These are phyloP conservation scores for Trichosporon faecale DNA, from an alignment of 1,284 basidiomycete genomes.

Conservation along the genomic window DNA sequence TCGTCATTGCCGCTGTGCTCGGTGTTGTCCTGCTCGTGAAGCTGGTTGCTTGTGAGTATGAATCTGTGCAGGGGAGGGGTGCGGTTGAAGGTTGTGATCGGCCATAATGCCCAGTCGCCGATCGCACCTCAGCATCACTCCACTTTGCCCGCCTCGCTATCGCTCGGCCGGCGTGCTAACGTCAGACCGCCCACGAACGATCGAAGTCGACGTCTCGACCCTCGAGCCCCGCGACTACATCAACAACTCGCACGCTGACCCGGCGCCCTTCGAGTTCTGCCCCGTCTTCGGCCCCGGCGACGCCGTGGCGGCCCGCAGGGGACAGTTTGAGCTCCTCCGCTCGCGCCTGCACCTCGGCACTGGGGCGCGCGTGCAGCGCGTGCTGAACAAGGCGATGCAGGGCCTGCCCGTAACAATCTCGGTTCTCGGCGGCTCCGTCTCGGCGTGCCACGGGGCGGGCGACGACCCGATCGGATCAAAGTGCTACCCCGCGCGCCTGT, in stretches of 20 bases:
- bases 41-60: conserved; percentile 38
- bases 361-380: conserved; percentile 74
- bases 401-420: conserved; percentile 87
- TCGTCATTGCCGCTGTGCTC: conserved; percentile 32
- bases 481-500: conserved; percentile 87
- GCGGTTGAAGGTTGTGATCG: no score
- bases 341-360: conserved; percentile 76
- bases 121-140: no score
- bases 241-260: conserved; percentile 55
- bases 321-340: conserved; percentile 69
- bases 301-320: conserved; percentile 71
- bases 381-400: conserved; percentile 76
- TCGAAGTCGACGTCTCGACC: conserved; percentile 10
- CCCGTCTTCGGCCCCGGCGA: conserved; percentile 80
- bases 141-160: not conserved
- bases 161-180: conserved; percentile 7
- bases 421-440: conserved; percentile 87
- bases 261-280: conserved; percentile 83
- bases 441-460: conserved; percentile 88
- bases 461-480: conserved; percentile 78
- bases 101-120: no score
- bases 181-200: conserved; percentile 3
- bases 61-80: no score
- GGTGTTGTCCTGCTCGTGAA: conserved; percentile 38
- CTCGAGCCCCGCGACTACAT: conserved; percentile 53